A percentile compares a stretch with the other conserved stretches of the same genome.
These are phyloP conservation scores for Pythium apleroticum DNA, from an alignment of 352 stramenopile genomes.

Conservation along the genomic window DNA sequence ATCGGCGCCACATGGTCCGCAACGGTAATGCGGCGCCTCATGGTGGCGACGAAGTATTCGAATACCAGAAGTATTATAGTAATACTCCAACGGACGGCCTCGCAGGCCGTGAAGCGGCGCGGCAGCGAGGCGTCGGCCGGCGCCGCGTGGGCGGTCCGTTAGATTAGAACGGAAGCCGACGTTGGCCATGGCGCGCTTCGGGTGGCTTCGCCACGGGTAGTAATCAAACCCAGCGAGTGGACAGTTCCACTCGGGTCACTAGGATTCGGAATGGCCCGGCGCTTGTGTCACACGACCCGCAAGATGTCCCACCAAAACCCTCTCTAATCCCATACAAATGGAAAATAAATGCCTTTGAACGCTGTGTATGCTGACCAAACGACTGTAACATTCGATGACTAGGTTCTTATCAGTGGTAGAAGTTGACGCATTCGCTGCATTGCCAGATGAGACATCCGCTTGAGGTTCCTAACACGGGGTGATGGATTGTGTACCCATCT, in stretches of 20 bases:
- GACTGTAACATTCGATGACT: not conserved
- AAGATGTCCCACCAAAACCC: conserved; percentile 21
- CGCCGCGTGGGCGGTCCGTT: not conserved
- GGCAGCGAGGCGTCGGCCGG: not conserved
- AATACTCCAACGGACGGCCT: no score
- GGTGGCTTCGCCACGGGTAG: not conserved
- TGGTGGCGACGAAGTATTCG: not conserved
- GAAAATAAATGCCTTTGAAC: not conserved
- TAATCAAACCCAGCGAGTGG: conserved; percentile 12
- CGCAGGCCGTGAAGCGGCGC: not conserved
- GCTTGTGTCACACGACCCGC: conserved; percentile 20
- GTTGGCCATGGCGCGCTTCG: not conserved
- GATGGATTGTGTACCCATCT: conserved; percentile 18
- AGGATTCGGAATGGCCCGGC: conserved; percentile 9
- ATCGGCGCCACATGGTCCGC: not conserved
- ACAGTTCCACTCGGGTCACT: conserved; percentile 23
- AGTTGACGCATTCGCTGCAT: not conserved
- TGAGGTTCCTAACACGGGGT: conserved; percentile 11
- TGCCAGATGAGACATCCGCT: conserved; percentile 10
- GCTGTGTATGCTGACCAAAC: no score
- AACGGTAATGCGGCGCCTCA: not conserved
- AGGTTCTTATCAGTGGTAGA: not conserved
- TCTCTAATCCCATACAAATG: not conserved
- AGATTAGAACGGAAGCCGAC: not conserved
- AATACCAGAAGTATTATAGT: not conserved